Base-by-base conservation (phyloP, 2,329 filamentous ascomycete species). In the Cercospora zeae-maydis region DNA sequence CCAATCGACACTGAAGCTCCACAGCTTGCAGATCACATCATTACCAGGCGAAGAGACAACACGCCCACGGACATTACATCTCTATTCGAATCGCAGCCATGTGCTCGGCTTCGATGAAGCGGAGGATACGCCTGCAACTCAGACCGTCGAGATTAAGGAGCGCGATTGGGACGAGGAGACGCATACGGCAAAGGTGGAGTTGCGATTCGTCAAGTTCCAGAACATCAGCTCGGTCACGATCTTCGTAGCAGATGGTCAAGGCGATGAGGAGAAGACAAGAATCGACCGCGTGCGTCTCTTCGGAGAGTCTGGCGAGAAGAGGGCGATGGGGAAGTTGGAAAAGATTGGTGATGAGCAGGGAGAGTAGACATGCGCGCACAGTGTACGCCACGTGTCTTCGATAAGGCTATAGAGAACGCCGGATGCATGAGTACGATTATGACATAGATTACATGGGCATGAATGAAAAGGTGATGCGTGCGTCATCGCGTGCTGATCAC, bases 181-280 rank as follows among this genome's bases (percentile, higher is more conserved):
- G 1, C 78, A 77, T 16, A 83, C 81, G 0, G 81, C 81, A 16
- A 82, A 80, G 72, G 69, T 82, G 30, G 80, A 82, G 77, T 79
- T 98, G 71, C 90, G 93, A 13, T 97, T 93, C 73, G 95, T 99
- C 78, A 97, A 97, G 80, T 99, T 98, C 82, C 95, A 98, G 79
- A 96, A 92, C 74, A 90, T 97, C 59, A 89, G 87, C 63, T 95
- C 88, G 65, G 75, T 99, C 71, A 89, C 96, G 16, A 71, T 99
- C 10, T 99, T 97, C 76, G 88, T 99, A 34, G 90, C 90, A 59
- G 88, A 96, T 74, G 80, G 78, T 3, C 93, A 92, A 1, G 90
- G 93, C 59, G 88, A 91, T 57, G 86, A 88, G 47, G 93, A 98
- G 75, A 93, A 91, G 81, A 88, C 95, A 62, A 87, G 95, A 61